Conservation (phyloP, 1,139 yeast species). For the Taphrina confusa region DNA sequence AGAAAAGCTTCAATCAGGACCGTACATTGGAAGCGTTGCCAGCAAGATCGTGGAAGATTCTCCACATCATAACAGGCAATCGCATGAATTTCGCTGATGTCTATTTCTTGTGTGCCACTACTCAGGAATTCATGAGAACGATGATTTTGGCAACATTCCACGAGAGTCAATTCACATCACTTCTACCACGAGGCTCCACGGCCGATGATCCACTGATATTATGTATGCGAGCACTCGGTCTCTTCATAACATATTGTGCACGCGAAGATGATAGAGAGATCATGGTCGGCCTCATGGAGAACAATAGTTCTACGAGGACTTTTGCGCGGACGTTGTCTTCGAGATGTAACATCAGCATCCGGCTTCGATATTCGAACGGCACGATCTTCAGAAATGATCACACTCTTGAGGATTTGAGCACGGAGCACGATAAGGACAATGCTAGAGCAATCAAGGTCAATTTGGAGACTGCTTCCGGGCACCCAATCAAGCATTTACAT, state of each 20-base stretch:
- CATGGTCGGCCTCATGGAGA: conserved; percentile 4
- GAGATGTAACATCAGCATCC: not conserved
- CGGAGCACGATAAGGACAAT: not conserved
- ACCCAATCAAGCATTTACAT: not conserved
- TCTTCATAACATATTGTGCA: not conserved
- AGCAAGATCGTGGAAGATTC: not conserved
- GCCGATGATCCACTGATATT: not conserved
- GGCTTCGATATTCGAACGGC: not conserved
- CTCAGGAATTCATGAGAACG: conserved; percentile 2
- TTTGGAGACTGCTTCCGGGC: not conserved
- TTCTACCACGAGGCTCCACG: not conserved
- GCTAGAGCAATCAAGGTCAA: not conserved
- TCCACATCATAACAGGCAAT: not conserved
- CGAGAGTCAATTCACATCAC: not conserved
- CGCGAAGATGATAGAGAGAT: not conserved
- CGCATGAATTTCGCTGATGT: conserved; percentile 3
- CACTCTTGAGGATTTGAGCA: not conserved
- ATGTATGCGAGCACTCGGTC: not conserved
- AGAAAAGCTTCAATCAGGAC: not conserved
- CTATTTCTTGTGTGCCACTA: not conserved
- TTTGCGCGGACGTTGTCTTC: not conserved
- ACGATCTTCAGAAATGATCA: conserved; percentile 2
- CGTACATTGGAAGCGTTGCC: not conserved
- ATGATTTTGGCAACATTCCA: not conserved
- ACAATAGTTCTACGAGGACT: not conserved